Percentiles rank a stretch among this genome's conserved stretches.
Evolutionary conservation across 2,329 filamentous ascomycete species (phyloP).

Genomic region (Hypomyces rosellus): DNA sequence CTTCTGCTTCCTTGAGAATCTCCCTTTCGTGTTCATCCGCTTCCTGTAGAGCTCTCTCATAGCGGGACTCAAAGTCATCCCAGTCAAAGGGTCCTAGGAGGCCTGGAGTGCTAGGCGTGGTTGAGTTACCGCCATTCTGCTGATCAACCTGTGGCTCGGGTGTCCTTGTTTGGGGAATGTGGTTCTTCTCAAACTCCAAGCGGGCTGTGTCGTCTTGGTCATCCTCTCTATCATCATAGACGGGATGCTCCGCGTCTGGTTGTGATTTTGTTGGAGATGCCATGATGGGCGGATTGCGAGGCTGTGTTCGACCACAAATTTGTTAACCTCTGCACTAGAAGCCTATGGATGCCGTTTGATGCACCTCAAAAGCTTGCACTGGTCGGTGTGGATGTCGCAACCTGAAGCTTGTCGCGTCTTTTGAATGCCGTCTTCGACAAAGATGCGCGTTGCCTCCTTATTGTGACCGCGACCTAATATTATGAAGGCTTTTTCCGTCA

Average conservation of each 20-base stretch:
- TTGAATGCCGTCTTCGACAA: too few species aligned
- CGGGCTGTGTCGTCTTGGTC: slow-evolving; percentile 14
- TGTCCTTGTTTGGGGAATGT: slow-evolving; percentile 23
- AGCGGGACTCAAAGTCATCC: slow-evolving; percentile 67
- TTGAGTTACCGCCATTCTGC: slow-evolving; percentile 23
- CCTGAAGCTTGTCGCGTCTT: too few species aligned
- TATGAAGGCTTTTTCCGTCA: too few species aligned
- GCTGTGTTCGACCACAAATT: not conserved
- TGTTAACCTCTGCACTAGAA: too few species aligned
- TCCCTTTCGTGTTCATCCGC: slow-evolving; percentile 58
- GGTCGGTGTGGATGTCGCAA: too few species aligned
- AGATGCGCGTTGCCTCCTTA: too few species aligned
- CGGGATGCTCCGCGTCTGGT: slow-evolving; percentile 5
- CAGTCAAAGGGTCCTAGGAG: slow-evolving; percentile 61
- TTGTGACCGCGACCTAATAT: too few species aligned
- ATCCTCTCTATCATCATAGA: slow-evolving; percentile 12
- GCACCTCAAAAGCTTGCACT: not conserved
- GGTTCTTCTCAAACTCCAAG: slow-evolving; percentile 17
- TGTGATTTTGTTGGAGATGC: slow-evolving; percentile 12
- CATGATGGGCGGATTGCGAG: slow-evolving; percentile 7
- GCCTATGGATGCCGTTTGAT: not conserved
- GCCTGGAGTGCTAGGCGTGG: slow-evolving; percentile 45
- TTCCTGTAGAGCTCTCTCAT: slow-evolving; percentile 57
- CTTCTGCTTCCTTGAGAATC: slow-evolving; percentile 60
- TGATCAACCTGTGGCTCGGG: slow-evolving; percentile 33